These are phyloP conservation scores for Hyphochytrium catenoides DNA, from an alignment of 352 stramenopile species.

Conservation along the genomic window DNA sequence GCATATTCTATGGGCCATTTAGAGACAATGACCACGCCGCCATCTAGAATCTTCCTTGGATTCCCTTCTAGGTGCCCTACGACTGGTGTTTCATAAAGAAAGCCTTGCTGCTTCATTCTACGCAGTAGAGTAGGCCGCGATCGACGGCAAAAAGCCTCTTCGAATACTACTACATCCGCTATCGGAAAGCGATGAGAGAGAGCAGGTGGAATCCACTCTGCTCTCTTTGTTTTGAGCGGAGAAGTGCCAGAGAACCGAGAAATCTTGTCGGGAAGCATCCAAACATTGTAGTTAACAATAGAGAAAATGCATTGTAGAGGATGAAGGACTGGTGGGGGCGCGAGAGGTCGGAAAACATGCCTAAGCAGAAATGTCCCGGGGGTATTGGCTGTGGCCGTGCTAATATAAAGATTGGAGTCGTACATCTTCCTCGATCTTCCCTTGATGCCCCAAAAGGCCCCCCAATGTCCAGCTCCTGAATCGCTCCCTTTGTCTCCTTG, in stretches of 20 bases:
- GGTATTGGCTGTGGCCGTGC: too few relatives aligned
- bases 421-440: too few relatives aligned
- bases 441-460: too few relatives aligned
- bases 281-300: conserved; percentile 49
- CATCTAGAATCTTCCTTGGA: conserved; percentile 39
- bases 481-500: too few relatives aligned
- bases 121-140: conserved; percentile 29
- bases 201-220: conserved; percentile 31
- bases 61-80: conserved; percentile 38
- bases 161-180: conserved; percentile 44
- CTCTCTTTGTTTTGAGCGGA: conserved; percentile 42
- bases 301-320: too few relatives aligned
- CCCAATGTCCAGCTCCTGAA: too few relatives aligned
- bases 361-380: too few relatives aligned
- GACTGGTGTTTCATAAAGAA: conserved; percentile 39
- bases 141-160: conserved; percentile 46
- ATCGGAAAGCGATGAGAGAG: too few relatives aligned
- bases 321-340: too few relatives aligned
- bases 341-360: too few relatives aligned
- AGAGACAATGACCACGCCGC: conserved; percentile 30
- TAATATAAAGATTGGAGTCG: too few relatives aligned
- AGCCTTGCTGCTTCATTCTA: conserved; percentile 25
- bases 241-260: conserved; percentile 35
- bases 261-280: conserved; percentile 52
- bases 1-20: conserved; percentile 45